Base-by-base conservation (phyloP, 2,329 filamentous ascomycete genomes). In the Lachnellula arida region DNA sequence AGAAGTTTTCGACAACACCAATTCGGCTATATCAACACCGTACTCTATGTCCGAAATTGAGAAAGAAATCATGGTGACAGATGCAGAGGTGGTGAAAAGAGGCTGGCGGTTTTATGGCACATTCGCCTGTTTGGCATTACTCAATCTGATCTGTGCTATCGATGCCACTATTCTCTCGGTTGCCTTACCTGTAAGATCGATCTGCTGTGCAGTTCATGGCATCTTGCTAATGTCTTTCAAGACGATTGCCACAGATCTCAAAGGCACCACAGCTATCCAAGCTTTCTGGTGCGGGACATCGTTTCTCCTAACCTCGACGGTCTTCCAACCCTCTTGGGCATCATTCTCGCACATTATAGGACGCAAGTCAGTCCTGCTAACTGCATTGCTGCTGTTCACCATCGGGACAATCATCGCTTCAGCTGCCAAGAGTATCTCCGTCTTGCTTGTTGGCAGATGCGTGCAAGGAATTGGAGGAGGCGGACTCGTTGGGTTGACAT, bases 201-300 rank as follows among this genome's bases (percentile, higher is more conserved):
- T 9, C 28, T 9, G 46, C 40, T 51, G 12, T 34, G 40, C 19
- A 56, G 14, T 9, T 46, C 7, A 42, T 40, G 23, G 11, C 35
- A 35, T 49, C 44, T 46, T 46, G 32, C 53, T 32, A 7, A 55
- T 11, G 15, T 39, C 8, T 50, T 28, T 46, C 28, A 50, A 64
- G 62, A 82, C 80, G 0, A 81, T 85, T 9, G 82, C 84, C 9
- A 71, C 85, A 40, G 76, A 72, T 6, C 71, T 84, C 6, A 49
- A 49, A 6, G 65, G 73, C 25, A 79, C 79, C 40, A 76, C 74
- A 0, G 79, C 78, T 1, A 76, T 82, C 34, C 75, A 87, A 69
- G 82, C 83, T 0, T 88, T 88, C 64, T 89, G 85, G 86, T 78
- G 82, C 14, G 86, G 85, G 12, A 59, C 85, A 6, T 82, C 82